Base-by-base conservation (phyloP, 371 early-diverging fungal genomes). In the Conidiobolus incongruus region DNA sequence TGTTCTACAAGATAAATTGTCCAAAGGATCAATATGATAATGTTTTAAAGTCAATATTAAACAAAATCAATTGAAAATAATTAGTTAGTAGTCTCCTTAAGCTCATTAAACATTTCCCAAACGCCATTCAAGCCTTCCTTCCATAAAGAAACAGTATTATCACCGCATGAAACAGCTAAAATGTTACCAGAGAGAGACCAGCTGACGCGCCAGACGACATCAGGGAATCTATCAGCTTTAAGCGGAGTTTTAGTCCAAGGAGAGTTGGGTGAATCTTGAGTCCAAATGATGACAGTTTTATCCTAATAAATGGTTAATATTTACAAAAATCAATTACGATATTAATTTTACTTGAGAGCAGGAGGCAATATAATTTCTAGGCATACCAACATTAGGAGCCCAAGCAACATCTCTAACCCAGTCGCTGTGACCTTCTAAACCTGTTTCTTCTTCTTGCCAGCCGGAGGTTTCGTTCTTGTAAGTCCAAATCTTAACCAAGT, bases 381-480 rank as follows among this genome's bases (percentile, higher is more conserved):
- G 77, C 4, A 93, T 68, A 4, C 97, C 97, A 47, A 88, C 72
- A 56, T 75, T 87, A 20, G 97, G 97, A 23, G 95, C 94, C 70
- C 81, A 96, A 16, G 91, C 81, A 35, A 96, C 86, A 59, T 94
- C 97, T 16, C 97, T 74, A n/a, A 96, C 93, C 97, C 97, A 96
- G 58, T 96, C 95, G 16, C 75, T 67, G 58, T 96, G 97, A 0
- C 85, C 91, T 40, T 83, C 81, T 35, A 96, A 70, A 6, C 66
- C 66, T 12, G 72, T 70, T 44, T 84, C 86, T 46, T 43, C 43
- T 63, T 77, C 67, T 58, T 71, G 74, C 71, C 77, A 81, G 1
- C 64, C 56, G 51, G 76, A 74, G 19, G 61, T 54, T 26, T 81
- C 82, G 38, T 86, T 83, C 65, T 50, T 65, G 54, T 59, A 88